These are phyloP conservation scores for Lachancea quebecensis DNA, from an alignment of 805 yeast species.

Conservation along the genomic window DNA sequence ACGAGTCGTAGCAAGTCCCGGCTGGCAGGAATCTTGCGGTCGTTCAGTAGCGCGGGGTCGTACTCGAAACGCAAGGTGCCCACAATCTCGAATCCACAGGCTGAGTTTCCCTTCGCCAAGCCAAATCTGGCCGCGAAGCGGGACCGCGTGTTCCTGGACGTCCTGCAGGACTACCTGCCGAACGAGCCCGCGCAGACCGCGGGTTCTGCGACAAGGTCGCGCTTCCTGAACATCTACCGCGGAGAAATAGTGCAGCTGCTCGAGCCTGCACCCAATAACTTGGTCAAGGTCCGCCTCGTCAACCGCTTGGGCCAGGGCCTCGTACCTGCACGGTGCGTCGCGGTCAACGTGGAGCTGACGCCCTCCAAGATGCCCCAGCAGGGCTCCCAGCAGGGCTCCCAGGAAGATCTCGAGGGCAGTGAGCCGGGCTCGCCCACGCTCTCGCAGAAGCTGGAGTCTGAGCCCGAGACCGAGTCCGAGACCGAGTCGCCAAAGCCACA, in stretches of 20 bases:
- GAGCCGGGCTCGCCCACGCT: background rate
- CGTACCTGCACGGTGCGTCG: constrained; percentile 9
- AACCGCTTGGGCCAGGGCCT: constrained; percentile 9
- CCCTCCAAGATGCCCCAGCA: background rate
- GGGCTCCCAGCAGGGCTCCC: background rate
- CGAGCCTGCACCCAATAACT: constrained; percentile 6
- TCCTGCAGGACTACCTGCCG: constrained; percentile 12
- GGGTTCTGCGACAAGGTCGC: background rate
- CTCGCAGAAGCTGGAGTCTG: background rate
- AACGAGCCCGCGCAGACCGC: constrained; percentile 1
- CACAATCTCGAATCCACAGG: constrained; percentile 1
- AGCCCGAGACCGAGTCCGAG: background rate
- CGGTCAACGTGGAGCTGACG: constrained; percentile 6
- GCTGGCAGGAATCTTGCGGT: constrained; percentile 1
- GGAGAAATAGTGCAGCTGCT: constrained; percentile 12
- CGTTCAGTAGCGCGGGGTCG: background rate
- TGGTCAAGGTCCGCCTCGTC: constrained; percentile 6
- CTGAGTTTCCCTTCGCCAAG: background rate
- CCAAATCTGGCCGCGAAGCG: background rate
- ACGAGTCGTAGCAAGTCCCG: background rate
- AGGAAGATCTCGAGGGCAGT: background rate
- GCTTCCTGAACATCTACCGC: constrained; percentile 6
- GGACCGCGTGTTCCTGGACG: constrained; percentile 3
- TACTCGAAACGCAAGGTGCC: background rate
- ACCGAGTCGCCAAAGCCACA: background rate